A percentile compares a stretch with the other conserved stretches of the same genome.
phyloP scores from a whole-genome alignment of 2,329 filamentous ascomycete species.

The Thermothelomyces thermophilus region DNA sequence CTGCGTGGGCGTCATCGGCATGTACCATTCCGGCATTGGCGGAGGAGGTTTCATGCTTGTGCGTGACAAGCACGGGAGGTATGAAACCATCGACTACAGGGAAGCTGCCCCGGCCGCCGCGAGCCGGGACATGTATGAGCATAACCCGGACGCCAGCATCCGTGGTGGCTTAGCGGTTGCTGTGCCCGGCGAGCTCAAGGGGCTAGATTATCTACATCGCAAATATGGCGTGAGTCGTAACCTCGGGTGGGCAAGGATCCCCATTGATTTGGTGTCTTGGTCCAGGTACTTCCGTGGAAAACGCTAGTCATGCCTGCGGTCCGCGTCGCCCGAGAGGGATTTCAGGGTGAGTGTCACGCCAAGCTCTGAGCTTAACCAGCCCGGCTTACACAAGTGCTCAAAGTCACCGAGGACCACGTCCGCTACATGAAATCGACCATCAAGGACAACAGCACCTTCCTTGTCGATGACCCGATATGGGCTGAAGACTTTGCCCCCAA shows the following conservation, averaged over 20 bases:
- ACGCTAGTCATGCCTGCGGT: conserved; percentile 68
- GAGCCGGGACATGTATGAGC: conserved; percentile 76
- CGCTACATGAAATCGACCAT: conserved; percentile 59
- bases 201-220: conserved; percentile 69
- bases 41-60: conserved; percentile 89
- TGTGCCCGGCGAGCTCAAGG: conserved; percentile 69
- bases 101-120: conserved; percentile 81
- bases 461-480: conserved; percentile 70
- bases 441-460: conserved; percentile 47
- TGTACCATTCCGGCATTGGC: conserved; percentile 77
- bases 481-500: conserved; percentile 84
- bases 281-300: conserved; percentile 54
- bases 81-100: conserved; percentile 84
- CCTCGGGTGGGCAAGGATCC: neutral
- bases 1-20: conserved; percentile 67
- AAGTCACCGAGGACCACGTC: conserved; percentile 65
- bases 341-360: conserved; percentile 37
- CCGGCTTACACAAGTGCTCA: conserved; percentile 26
- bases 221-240: conserved; percentile 53
- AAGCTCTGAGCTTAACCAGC: neutral
- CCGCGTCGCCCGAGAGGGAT: conserved; percentile 65
- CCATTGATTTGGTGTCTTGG: neutral
- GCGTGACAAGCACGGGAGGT: conserved; percentile 62
- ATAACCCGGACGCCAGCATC: conserved; percentile 60
- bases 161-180: conserved; percentile 65